A percentile compares a stretch with the other conserved stretches of the same genome.
These are phyloP conservation scores for Gloeopeniophorella convolvens DNA, from an alignment of 768 basidiomycete genomes.

Conservation along the genomic window DNA sequence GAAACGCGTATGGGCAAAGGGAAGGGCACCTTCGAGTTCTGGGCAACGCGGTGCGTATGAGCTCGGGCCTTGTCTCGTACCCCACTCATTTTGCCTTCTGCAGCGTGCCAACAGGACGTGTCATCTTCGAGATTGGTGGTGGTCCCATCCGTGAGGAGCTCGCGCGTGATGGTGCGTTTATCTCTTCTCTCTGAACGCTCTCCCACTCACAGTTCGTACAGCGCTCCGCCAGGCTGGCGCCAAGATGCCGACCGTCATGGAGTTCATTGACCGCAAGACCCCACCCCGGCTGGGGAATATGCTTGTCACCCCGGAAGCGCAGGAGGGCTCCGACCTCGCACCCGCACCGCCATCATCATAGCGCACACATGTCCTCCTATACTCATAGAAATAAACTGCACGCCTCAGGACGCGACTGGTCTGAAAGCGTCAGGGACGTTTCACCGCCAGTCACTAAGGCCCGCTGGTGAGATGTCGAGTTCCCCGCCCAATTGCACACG, in stretches of 20 bases:
- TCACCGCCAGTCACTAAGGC: no score
- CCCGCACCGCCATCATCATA: slow-evolving; percentile 1
- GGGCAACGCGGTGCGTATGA: slow-evolving; percentile 76
- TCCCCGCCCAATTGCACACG: no score
- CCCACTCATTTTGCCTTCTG: neutral
- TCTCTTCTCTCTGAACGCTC: neutral
- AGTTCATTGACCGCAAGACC: slow-evolving; percentile 67
- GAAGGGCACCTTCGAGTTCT: slow-evolving; percentile 95
- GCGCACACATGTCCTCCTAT: neutral
- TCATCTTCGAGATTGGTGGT: slow-evolving; percentile 93
- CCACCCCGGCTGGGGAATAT: slow-evolving; percentile 72
- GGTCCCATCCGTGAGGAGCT: slow-evolving; percentile 85
- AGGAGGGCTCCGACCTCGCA: neutral
- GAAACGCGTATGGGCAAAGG: slow-evolving; percentile 99
- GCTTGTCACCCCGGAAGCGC: slow-evolving; percentile 31
- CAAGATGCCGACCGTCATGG: slow-evolving; percentile 82
- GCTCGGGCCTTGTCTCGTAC: neutral
- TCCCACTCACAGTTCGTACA: slow-evolving; percentile 27
- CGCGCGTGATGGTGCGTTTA: slow-evolving; percentile 73
- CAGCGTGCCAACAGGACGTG: slow-evolving; percentile 82
- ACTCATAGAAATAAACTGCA: no score
- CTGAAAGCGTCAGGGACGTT: no score
- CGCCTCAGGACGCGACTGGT: no score
- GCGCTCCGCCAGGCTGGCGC: slow-evolving; percentile 83
- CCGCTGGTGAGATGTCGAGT: no score